Evolutionary conservation across 331 rosid species (phyloP), one percentile per base, ranked within the genome.

Genomic region (Pyracantha coccinea): DNA sequence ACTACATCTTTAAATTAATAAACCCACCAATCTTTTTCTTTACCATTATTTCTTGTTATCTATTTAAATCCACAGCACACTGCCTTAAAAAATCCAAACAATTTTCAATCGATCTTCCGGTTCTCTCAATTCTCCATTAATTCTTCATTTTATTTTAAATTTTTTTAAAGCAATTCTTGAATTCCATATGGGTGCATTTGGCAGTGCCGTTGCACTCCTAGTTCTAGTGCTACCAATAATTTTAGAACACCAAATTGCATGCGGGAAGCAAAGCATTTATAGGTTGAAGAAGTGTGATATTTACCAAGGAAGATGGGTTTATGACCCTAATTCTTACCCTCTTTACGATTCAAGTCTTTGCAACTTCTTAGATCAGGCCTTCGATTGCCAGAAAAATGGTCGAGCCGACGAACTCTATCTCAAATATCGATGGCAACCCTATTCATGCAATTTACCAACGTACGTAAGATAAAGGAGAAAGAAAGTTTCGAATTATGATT

Each of bases 351-450:
- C 73, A 7, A 28, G 16, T 2, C 21, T 19, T 35, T 79, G 78
- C 55, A 61, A 24, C 25, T 79, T 79, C 63, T 25, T 79, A 9
- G 31, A 11, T 13, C 7, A 58, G 7, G 25, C 24, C 7, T 79
- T 79, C 1, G 52, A 19, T 20, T 79, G 78, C 83, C 78, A 58
- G 32, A 7, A 31, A 25, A 79, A 79, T 73, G 83, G 78, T 13
- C 50, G 78, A 29, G 58, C 71, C 4, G 78, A 79, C 54, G 23
- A 41, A 5, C 44, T 38, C 23, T 79, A 72, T 17, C 70, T 73
- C 74, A 66, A 73, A 7, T 73, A 72, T 10, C 66, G 65, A 79
- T 79, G 82, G 82, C 73, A 73, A 9, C 78, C 82, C 27, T 35
- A 24, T 16, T 4, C 71, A 16, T 79, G 78, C 53, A 35, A 27